Evolutionary conservation across 140 eudicot genomes (phyloP).

Genomic region (Senecio squalidus): DNA sequence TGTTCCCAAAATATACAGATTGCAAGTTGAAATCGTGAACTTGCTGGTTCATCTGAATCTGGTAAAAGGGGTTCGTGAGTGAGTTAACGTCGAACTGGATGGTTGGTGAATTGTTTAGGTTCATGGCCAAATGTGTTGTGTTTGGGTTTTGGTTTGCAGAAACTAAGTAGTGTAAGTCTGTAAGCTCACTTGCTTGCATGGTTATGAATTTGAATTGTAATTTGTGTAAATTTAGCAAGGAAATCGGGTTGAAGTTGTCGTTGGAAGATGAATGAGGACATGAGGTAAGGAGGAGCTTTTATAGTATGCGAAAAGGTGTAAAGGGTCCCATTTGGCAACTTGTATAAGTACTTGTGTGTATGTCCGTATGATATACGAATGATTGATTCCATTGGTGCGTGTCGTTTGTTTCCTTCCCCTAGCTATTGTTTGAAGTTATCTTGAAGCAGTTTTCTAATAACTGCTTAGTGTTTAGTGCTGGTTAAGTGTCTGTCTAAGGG

Average conservation of each 20-base stretch:
- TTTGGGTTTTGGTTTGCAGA: conserved; percentile 46
- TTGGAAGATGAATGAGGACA: conserved; percentile 46
- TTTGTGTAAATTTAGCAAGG: conserved; percentile 11
- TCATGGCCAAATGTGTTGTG: conserved; percentile 29
- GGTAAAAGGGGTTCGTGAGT: conserved; percentile 44
- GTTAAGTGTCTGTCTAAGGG: neutral
- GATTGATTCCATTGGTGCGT: neutral
- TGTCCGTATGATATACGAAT: conserved; percentile 15
- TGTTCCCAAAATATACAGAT: conserved; percentile 50
- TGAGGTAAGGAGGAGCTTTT: conserved; percentile 39
- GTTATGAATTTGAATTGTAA: conserved; percentile 8
- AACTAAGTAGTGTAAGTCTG: conserved; percentile 53
- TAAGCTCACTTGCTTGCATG: conserved; percentile 71
- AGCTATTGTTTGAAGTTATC: conserved; percentile 13
- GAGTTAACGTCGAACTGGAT: conserved; percentile 37
- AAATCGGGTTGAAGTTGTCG: conserved; percentile 10
- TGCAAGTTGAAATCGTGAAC: conserved; percentile 56
- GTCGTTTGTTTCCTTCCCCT: conserved; percentile 14
- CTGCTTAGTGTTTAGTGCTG: neutral
- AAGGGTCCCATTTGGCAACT: conserved; percentile 42
- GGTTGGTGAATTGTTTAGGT: conserved; percentile 35
- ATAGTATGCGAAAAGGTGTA: conserved; percentile 59
- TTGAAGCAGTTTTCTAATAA: neutral
- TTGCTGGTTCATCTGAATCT: conserved; percentile 45
- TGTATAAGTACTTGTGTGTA: conserved; percentile 22